Base-by-base conservation (phyloP, 179 eudicot genomes). In the Silene coronaria region DNA sequence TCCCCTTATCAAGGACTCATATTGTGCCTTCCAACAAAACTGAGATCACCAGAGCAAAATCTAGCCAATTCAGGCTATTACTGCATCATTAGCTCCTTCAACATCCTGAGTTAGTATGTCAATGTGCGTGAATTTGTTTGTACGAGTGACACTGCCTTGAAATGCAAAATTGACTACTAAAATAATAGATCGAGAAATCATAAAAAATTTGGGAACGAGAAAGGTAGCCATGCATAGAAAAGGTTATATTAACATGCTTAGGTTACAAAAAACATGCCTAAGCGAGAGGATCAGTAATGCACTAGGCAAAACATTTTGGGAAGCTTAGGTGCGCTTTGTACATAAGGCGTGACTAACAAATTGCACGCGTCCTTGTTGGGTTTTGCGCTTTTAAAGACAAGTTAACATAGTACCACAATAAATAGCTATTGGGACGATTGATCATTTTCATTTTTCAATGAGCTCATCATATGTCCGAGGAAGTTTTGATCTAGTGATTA, bases 21-120 rank as follows among this genome's bases (percentile, higher is more conserved):
- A n/a, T n/a, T n/a, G n/a, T n/a, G n/a, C n/a, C n/a, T n/a, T n/a
- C n/a, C n/a, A 70, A 65, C 84, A 3, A 86, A 77, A 82, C 83
- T 34, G 87, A 82, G n/a, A n/a, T n/a, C n/a, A n/a, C 73, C 88
- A 80, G 79, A 70, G 59, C 62, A 34, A 42, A 51, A 48, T 16
- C 34, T 42, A 58, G 30, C 65, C 27, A 46, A 19, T 6, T 27
- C 30, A 55, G 61, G 26, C 73, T 67, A 36, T 24, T 55, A 67
- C 38, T 66, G 73, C 73, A 24, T 68, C 65, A 53, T n/a, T 64
- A 3, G 32, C 59, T 45, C 46, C 74, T 16, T 55, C 77, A 74
- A 21, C 48, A 27, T 45, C n/a, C n/a, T n/a, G n/a, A n/a, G n/a
- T n/a, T n/a, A n/a, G n/a, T n/a, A n/a, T n/a, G n/a, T n/a, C n/a